Percentiles rank a stretch among this genome's conserved stretches.
Evolutionary conservation across 768 basidiomycete genomes (phyloP).

Genomic region (Termitomyces sp.): DNA sequence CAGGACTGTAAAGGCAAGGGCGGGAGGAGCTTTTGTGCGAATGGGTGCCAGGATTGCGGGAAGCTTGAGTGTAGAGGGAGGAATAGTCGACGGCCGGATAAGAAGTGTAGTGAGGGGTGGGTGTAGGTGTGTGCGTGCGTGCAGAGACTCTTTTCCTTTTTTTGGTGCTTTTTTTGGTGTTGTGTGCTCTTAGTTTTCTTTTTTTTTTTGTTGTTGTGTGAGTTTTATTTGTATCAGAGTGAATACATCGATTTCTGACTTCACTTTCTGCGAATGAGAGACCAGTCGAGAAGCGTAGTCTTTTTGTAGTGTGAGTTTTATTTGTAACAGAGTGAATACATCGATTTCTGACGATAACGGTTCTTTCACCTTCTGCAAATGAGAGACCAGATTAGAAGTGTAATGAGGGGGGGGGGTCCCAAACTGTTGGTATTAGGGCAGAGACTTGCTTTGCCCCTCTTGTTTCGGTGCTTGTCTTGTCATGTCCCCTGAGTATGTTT

Average conservation of each 20-base stretch:
- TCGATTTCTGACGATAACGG: background rate
- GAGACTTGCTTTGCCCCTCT: too few relatives aligned
- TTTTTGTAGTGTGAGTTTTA: too few relatives aligned
- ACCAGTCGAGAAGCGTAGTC: too few relatives aligned
- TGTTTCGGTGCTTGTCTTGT: too few relatives aligned
- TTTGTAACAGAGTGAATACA: background rate
- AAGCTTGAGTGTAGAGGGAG: slow-evolving; percentile 73
- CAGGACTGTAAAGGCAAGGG: slow-evolving; percentile 83
- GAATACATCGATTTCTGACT: background rate
- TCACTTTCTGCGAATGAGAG: too few relatives aligned
- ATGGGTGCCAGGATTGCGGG: slow-evolving; percentile 79
- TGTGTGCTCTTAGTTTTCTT: background rate
- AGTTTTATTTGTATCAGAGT: too few relatives aligned
- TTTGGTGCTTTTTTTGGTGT: background rate
- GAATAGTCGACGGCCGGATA: slow-evolving; percentile 74
- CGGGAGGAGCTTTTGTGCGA: slow-evolving; percentile 66
- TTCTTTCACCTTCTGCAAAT: too few relatives aligned
- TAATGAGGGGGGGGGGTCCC: too few relatives aligned
- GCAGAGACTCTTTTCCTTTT: too few relatives aligned
- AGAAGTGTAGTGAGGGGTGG: slow-evolving; percentile 60
- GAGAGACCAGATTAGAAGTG: too few relatives aligned
- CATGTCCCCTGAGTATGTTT: too few relatives aligned
- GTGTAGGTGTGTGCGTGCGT: background rate
- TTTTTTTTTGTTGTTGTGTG: background rate
- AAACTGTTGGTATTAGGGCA: too few relatives aligned